Conservation (phyloP, 2,329 filamentous ascomycete genomes). For the Calonectria hawksworthii region DNA sequence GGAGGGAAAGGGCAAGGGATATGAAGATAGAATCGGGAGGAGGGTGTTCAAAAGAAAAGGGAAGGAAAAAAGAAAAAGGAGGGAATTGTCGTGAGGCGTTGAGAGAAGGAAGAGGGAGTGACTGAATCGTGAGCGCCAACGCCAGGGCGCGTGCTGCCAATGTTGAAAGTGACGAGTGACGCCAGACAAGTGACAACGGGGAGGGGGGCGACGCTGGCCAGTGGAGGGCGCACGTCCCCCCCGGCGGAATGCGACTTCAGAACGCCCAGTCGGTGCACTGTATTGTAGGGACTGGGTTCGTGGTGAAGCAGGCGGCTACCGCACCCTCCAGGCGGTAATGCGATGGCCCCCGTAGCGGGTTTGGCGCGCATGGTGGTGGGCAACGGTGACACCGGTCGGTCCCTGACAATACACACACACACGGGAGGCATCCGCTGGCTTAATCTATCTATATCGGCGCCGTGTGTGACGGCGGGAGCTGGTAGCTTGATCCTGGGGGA, state of each 20-base stretch:
- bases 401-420: background rate
- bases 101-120: conserved; percentile 6
- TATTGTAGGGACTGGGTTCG: background rate
- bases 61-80: conserved; percentile 17
- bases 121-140: conserved; percentile 10
- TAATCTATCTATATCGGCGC: background rate
- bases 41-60: conserved; percentile 9
- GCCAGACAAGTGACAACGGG: background rate
- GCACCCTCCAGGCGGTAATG: background rate
- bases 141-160: conserved; percentile 6
- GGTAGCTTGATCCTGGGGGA: background rate
- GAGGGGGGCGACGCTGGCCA: background rate
- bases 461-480: background rate
- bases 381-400: background rate
- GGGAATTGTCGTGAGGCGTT: conserved; percentile 13
- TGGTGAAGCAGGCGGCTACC: background rate
- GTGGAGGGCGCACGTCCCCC: background rate
- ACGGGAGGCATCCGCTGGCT: background rate
- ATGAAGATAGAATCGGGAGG: conserved; percentile 9
- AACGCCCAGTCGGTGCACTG: background rate
- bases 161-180: conserved; percentile 18
- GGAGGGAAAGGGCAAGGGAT: conserved; percentile 1
- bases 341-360: background rate
- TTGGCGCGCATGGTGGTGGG: background rate
- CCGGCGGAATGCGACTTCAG: background rate